phyloP scores from a whole-genome alignment of 148 eudicot genomes.

The Rhododendron molle region DNA sequence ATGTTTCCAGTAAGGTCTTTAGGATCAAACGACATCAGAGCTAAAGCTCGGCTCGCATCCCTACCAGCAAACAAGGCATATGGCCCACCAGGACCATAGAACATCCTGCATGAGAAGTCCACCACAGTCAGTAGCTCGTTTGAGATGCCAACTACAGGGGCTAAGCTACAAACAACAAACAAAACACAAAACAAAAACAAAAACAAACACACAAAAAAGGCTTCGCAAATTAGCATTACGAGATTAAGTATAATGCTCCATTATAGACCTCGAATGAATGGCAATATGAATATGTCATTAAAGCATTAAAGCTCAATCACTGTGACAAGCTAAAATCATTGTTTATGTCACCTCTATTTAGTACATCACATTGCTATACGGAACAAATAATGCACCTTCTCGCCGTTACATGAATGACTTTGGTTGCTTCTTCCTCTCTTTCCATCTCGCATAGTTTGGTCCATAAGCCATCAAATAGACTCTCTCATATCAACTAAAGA shows the following conservation, averaged over 20 bases:
- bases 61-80: conserved; percentile 82
- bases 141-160: background rate
- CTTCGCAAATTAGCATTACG: background rate
- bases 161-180: no score
- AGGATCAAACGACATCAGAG: conserved; percentile 83
- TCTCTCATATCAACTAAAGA: background rate
- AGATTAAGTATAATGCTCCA: background rate
- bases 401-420: background rate
- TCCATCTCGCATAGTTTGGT: background rate
- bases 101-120: conserved; percentile 44
- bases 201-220: background rate
- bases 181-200: background rate
- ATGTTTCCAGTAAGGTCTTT: conserved; percentile 68
- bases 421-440: background rate
- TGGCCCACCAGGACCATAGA: conserved; percentile 92
- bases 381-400: background rate
- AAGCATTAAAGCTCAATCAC: background rate
- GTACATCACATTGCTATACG: background rate
- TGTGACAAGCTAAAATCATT: background rate
- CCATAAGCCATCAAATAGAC: background rate
- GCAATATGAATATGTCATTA: background rate
- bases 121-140: background rate
- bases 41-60: conserved; percentile 88
- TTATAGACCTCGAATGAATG: background rate
- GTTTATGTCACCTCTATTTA: background rate